A percentile compares a stretch with the other conserved stretches of the same genome.
Evolutionary conservation across 2,329 filamentous ascomycete species (phyloP).

Genomic region (Sclerotinia borealis): DNA sequence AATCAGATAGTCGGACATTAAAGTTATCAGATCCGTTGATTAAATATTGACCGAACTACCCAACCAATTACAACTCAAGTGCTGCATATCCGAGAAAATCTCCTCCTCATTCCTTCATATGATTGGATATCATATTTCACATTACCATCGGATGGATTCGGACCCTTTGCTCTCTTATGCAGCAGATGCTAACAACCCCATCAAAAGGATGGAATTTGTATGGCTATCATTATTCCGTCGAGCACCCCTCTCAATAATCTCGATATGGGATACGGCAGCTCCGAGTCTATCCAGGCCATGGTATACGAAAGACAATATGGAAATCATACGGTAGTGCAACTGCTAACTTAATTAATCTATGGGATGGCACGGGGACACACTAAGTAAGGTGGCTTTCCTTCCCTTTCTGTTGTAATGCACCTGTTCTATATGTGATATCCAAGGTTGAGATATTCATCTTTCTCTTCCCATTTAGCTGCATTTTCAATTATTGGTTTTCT

Average conservation of each 20-base stretch:
- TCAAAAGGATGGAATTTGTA: not conserved
- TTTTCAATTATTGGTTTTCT: not conserved
- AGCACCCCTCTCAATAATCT: not conserved
- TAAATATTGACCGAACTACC: not conserved
- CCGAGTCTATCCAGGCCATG: not conserved
- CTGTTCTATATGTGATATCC: too few species aligned
- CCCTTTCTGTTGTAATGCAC: too few species aligned
- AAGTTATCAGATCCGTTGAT: conserved; percentile 8
- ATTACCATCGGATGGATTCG: not conserved
- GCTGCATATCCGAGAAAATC: not conserved
- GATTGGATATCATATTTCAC: not conserved
- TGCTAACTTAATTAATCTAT: not conserved
- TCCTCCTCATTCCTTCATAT: not conserved
- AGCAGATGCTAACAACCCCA: not conserved
- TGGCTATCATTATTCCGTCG: not conserved
- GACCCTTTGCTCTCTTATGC: not conserved
- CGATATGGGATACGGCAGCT: not conserved
- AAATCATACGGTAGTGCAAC: not conserved
- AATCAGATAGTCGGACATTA: not conserved
- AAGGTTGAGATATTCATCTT: too few species aligned
- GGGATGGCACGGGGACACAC: not conserved
- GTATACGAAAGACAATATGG: too few species aligned
- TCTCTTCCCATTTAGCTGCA: not conserved
- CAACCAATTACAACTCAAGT: not conserved
- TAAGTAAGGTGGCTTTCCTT: not conserved